Conservation (phyloP, 2,329 filamentous ascomycete genomes). For the Polytolypa hystricis region DNA sequence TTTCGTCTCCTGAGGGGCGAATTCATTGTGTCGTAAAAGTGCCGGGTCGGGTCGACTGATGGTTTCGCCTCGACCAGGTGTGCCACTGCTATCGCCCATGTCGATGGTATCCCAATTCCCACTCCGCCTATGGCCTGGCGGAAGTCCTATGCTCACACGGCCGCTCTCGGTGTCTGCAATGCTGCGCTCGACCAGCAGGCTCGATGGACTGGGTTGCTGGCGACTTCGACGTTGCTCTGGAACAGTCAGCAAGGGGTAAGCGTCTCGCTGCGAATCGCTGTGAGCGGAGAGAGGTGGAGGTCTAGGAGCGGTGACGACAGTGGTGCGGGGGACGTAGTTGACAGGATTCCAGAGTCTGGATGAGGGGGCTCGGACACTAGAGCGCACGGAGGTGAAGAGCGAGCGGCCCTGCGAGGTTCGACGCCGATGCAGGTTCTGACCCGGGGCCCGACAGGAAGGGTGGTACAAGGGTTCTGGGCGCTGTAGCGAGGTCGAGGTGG, state of each 20-base stretch:
- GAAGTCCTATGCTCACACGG: constrained; percentile 44
- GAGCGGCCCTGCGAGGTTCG: constrained; percentile 8
- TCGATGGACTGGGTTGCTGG: constrained; percentile 36
- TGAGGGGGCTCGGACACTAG: constrained; percentile 28
- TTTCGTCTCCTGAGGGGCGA: background rate
- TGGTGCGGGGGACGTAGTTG: constrained; percentile 47
- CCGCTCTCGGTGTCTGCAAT: constrained; percentile 35
- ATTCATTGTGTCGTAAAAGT: constrained; percentile 17
- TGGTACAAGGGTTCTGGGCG: constrained; percentile 12
- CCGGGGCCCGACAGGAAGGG: constrained; percentile 9
- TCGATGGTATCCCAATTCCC: constrained; percentile 16
- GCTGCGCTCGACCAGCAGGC: constrained; percentile 39
- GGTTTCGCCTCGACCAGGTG: constrained; percentile 15
- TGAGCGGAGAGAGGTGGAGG: constrained; percentile 18
- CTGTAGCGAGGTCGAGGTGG: constrained; percentile 8
- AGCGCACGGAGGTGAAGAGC: constrained; percentile 11
- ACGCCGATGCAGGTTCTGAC: constrained; percentile 6
- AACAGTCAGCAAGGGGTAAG: constrained; percentile 46
- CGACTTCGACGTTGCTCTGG: constrained; percentile 46
- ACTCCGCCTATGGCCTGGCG: constrained; percentile 31
- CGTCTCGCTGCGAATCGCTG: constrained; percentile 27
- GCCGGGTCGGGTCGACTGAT: constrained; percentile 22
- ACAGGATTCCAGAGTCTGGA: constrained; percentile 51
- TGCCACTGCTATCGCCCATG: constrained; percentile 18
- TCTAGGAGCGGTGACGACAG: constrained; percentile 35